These are phyloP conservation scores for Globisporangium middletonii DNA, from an alignment of 352 stramenopile species.

Conservation along the genomic window DNA sequence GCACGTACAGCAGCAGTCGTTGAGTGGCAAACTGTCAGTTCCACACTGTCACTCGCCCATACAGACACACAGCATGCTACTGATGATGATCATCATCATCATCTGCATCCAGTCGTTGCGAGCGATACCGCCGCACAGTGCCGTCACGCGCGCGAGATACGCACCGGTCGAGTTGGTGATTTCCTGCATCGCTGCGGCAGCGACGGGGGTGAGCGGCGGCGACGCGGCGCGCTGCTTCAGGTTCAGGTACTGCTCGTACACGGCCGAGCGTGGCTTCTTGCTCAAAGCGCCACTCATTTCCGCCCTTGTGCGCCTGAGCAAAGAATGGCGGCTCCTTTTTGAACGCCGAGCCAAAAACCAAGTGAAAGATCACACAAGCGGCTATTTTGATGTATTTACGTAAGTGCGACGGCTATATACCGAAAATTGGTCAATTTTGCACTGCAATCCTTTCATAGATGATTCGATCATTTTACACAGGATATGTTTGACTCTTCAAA, in stretches of 20 bases:
- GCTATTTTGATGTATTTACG: no score
- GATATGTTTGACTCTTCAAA: no score
- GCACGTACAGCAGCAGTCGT: not conserved
- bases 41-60: not conserved
- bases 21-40: conserved; percentile 1
- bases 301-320: not conserved
- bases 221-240: conserved; percentile 27
- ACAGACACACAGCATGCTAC: no score
- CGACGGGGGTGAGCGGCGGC: not conserved
- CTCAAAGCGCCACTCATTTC: conserved; percentile 14
- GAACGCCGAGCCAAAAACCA: not conserved
- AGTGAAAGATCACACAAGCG: no score
- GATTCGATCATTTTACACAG: no score
- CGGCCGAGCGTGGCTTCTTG: conserved; percentile 13
- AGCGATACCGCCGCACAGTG: not conserved
- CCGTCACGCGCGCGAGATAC: not conserved
- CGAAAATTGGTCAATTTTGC: no score
- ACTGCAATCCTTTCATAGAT: no score
- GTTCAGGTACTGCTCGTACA: conserved; percentile 54
- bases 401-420: no score
- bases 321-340: not conserved
- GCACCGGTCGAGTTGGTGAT: conserved; percentile 55
- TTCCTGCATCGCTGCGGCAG: conserved; percentile 13
- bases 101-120: not conserved
- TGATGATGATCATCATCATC: not conserved